Evolutionary conservation across 2,329 filamentous ascomycete genomes (phyloP).

Genomic region (Periglandula ipomoeae): DNA sequence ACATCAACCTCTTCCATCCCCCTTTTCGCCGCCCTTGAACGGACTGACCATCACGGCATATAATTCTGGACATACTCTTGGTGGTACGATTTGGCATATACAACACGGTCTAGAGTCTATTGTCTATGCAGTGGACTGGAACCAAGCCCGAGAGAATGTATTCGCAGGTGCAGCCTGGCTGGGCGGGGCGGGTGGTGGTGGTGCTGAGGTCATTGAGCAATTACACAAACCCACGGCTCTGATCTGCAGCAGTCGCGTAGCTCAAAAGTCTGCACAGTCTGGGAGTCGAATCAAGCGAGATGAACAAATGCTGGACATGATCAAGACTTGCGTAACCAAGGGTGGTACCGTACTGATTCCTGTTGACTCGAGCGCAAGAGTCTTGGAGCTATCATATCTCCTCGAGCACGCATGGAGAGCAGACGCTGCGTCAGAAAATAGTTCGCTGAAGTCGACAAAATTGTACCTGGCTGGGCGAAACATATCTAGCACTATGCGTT

Average conservation of each 20-base stretch:
- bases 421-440: constrained; percentile 44
- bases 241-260: constrained; percentile 80
- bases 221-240: constrained; percentile 87
- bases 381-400: constrained; percentile 84
- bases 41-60: constrained; percentile 94
- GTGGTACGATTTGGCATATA: constrained; percentile 98
- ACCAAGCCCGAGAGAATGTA: constrained; percentile 92
- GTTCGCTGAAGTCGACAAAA: constrained; percentile 42
- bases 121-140: constrained; percentile 97
- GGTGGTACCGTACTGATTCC: constrained; percentile 91
- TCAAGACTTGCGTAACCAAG: constrained; percentile 66
- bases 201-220: constrained; percentile 87
- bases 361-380: constrained; percentile 88
- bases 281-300: constrained; percentile 75
- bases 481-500: constrained; percentile 78
- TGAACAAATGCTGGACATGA: constrained; percentile 73
- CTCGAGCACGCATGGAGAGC: constrained; percentile 86
- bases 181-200: constrained; percentile 68
- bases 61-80: constrained; percentile 89
- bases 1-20: constrained; percentile 77
- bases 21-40: constrained; percentile 81
- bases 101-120: constrained; percentile 95
- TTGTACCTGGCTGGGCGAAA: constrained; percentile 82
- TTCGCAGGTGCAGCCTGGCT: constrained; percentile 91
- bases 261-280: constrained; percentile 59